These are phyloP conservation scores for Desmodesmus armatus DNA, from an alignment of 139 green algal genomes.

Conservation along the genomic window DNA sequence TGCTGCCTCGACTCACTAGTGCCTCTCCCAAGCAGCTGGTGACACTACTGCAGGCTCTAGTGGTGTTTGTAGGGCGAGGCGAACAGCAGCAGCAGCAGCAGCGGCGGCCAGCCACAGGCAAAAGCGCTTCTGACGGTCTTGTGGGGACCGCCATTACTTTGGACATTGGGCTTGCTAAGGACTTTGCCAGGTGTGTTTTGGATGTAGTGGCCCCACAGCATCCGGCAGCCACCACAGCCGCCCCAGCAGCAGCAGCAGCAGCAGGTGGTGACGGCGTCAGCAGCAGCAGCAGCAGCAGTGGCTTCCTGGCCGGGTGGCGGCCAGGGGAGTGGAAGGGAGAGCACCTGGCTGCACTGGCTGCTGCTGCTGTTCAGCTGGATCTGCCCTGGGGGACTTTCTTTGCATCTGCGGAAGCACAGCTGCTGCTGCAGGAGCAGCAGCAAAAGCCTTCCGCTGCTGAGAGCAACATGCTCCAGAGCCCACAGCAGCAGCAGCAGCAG, in stretches of 20 bases:
- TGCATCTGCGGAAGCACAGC: conserved; percentile 3
- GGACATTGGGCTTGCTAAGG: background rate
- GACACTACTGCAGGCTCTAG: background rate
- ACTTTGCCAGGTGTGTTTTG: conserved; percentile 16
- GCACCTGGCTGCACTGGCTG: conserved; percentile 8
- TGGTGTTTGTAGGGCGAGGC: background rate
- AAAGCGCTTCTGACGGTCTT: background rate
- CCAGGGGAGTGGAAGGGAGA: conserved; percentile 23
- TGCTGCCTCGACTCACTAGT: background rate
- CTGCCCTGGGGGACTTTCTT: background rate
- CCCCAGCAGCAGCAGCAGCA: background rate
- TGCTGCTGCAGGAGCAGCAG: background rate
- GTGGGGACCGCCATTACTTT: background rate
- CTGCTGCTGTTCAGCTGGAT: conserved; percentile 1
- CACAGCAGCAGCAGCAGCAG: conserved; percentile 29
- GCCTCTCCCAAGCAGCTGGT: conserved; percentile 15
- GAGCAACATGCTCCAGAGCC: background rate
- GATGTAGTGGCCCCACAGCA: background rate
- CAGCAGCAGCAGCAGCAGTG: background rate
- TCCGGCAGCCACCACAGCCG: background rate
- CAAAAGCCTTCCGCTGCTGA: background rate
- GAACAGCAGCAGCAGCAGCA: background rate
- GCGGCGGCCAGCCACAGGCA: too few relatives aligned
- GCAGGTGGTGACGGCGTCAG: background rate
- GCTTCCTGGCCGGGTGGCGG: too few relatives aligned